Evolutionary conservation across 2,329 filamentous ascomycete genomes (phyloP).

Genomic region (Cercospora nicotianae): DNA sequence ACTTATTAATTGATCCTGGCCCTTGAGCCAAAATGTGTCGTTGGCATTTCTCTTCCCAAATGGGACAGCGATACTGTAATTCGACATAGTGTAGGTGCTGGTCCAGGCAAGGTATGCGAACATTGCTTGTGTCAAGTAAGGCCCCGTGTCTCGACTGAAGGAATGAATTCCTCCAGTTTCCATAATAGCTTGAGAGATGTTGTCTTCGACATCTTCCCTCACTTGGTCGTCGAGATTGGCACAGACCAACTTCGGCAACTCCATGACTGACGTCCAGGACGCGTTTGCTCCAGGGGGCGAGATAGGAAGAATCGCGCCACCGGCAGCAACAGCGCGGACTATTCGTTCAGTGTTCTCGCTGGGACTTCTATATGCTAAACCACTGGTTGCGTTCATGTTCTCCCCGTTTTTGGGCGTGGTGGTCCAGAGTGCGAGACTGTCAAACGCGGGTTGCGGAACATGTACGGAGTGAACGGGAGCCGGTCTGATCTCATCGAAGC

Average conservation of each 20-base stretch:
- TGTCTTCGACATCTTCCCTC: not conserved
- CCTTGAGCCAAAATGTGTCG: no score
- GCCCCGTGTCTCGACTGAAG: no score
- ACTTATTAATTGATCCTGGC: no score
- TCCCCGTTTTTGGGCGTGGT: not conserved
- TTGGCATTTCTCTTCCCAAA: no score
- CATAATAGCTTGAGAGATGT: not conserved
- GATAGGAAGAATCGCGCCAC: not conserved
- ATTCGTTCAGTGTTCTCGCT: not conserved
- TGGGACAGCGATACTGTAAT: no score
- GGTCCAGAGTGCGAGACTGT: not conserved
- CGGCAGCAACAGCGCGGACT: not conserved
- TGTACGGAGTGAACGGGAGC: not conserved
- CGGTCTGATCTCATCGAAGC: not conserved
- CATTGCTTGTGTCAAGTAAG: not conserved
- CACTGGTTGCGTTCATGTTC: not conserved
- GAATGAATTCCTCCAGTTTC: no score
- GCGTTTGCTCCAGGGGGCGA: not conserved
- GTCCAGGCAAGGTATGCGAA: not conserved
- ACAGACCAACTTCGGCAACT: not conserved
- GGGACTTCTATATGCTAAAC: not conserved
- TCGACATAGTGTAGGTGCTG: no score
- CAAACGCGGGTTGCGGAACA: not conserved
- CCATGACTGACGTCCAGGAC: not conserved
- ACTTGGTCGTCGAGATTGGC: fast-evolving